These are phyloP conservation scores for Chrysoporthe austroafricana DNA, from an alignment of 2,329 filamentous ascomycete species.

Conservation along the genomic window DNA sequence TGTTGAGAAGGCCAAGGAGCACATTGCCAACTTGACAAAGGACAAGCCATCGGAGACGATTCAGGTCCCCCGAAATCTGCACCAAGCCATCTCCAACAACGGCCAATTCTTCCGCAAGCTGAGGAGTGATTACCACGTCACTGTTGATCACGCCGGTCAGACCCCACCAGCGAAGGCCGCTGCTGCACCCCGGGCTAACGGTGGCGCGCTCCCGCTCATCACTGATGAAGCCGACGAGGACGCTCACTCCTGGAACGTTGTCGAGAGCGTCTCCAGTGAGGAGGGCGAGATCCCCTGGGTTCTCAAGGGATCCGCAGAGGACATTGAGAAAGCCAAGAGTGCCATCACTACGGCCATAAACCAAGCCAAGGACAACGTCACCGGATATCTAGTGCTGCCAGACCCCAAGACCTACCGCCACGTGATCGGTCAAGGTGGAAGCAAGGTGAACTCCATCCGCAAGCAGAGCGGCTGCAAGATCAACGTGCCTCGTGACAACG, in stretches of 20 bases:
- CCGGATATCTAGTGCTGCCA: constrained; percentile 86
- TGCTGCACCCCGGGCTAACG: constrained; percentile 59
- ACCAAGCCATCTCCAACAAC: constrained; percentile 85
- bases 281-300: constrained; percentile 86
- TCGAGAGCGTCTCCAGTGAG: constrained; percentile 65
- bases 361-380: constrained; percentile 72
- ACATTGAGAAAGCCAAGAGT: constrained; percentile 79
- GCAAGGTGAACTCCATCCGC: constrained; percentile 90
- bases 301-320: constrained; percentile 77
- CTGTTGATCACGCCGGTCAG: constrained; percentile 87
- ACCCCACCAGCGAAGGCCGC: constrained; percentile 72
- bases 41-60: constrained; percentile 87
- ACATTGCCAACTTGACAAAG: constrained; percentile 79
- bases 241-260: constrained; percentile 81
- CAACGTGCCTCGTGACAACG: constrained; percentile 84
- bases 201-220: constrained; percentile 79
- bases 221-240: constrained; percentile 74
- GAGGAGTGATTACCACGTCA: constrained; percentile 83
- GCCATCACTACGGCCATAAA: constrained; percentile 74
- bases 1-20: constrained; percentile 83
- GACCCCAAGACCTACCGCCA: constrained; percentile 88
- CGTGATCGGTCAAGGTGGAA: constrained; percentile 86
- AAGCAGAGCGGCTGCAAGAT: constrained; percentile 93
- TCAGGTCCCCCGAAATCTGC: constrained; percentile 79
- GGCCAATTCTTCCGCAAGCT: constrained; percentile 93